Evolutionary conservation across 768 basidiomycete species (phyloP), one percentile per base, ranked within the genome.

Genomic region (Russula olivacea): DNA sequence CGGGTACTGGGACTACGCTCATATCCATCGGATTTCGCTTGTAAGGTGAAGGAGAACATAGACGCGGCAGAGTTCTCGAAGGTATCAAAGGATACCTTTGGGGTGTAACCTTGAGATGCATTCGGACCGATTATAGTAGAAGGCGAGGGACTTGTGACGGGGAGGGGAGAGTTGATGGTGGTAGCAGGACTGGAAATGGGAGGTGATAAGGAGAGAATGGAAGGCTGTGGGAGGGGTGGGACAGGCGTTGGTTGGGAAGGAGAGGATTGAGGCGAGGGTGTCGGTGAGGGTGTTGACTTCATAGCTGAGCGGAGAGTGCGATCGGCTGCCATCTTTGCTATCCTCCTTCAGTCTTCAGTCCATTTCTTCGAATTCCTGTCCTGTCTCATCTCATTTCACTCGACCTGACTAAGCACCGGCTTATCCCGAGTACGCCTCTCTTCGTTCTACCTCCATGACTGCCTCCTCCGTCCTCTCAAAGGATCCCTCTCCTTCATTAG

Each of bases 1-100:
- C 96, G 81, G 0, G 93, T 95, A 56, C 84, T 83, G 32, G 87
- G 80, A 3, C 80, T 86, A 34, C 91, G 81, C 48, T 78, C 76
- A 73, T 93, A 98, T 2, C 88, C 88, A 1, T 87, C 90, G 9
- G 84, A 86, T 73, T 95, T 92, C 21, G 90, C 91, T 70, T 83
- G 85, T 15, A 93, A 81, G 0, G 91, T 92, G 70, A 85, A 92
- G n/a, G 84, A 87, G 75, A 93, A 93, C 88, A 93, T 90, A 71
- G 82, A 81, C 8, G 88, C 87, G 28, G 79, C 83, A 12, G 86
- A 80, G 72, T 91, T 90, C 76, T 91, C 89, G 60, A 93, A 91
- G 0, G 91, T 93, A 72, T 93, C 91, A 71, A 92, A 92, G 2
- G 89, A 89, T 25, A 93, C 91, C 69, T 88, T 88, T 10, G 84